phyloP scores from a whole-genome alignment of 768 basidiomycete genomes.

The Hygrocybe coccinea region DNA sequence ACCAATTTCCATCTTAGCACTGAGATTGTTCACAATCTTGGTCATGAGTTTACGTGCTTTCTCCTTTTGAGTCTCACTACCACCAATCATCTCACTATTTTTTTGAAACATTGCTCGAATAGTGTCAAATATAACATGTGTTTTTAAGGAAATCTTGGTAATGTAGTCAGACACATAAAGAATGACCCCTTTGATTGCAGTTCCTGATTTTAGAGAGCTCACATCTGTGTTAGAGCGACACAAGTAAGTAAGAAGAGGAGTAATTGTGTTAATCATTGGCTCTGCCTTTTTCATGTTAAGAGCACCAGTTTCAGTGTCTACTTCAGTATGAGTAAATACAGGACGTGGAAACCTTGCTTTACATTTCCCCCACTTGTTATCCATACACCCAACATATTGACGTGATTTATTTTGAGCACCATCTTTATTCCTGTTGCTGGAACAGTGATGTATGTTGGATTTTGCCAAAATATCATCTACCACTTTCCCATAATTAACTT shows the following conservation, averaged over 20 bases:
- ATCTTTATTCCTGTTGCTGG: constrained; percentile 20
- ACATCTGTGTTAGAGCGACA: too few relatives aligned
- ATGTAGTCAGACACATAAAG: constrained; percentile 29
- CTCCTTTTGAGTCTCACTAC: constrained; percentile 16
- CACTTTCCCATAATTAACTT: constrained; percentile 6
- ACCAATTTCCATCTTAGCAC: constrained; percentile 27
- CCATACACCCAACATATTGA: constrained; percentile 19
- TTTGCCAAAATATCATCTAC: constrained; percentile 17
- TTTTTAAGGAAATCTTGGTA: constrained; percentile 23
- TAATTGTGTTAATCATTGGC: constrained; percentile 15
- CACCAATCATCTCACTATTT: constrained; percentile 20
- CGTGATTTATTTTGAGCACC: constrained; percentile 22
- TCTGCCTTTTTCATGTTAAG: constrained; percentile 29
- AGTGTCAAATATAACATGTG: constrained; percentile 28
- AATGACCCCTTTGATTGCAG: constrained; percentile 22
- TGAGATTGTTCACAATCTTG: constrained; percentile 26
- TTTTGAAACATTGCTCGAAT: constrained; percentile 21
- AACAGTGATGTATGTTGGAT: constrained; percentile 19
- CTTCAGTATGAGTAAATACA: constrained; percentile 13
- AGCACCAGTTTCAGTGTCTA: constrained; percentile 25
- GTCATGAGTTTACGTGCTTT: constrained; percentile 19
- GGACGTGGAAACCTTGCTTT: constrained; percentile 31
- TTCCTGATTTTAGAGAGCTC: too few relatives aligned
- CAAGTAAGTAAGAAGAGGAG: too few relatives aligned
- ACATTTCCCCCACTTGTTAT: constrained; percentile 26